These are phyloP conservation scores for Phytophthora aleatoria DNA, from an alignment of 352 stramenopile species.

Conservation along the genomic window DNA sequence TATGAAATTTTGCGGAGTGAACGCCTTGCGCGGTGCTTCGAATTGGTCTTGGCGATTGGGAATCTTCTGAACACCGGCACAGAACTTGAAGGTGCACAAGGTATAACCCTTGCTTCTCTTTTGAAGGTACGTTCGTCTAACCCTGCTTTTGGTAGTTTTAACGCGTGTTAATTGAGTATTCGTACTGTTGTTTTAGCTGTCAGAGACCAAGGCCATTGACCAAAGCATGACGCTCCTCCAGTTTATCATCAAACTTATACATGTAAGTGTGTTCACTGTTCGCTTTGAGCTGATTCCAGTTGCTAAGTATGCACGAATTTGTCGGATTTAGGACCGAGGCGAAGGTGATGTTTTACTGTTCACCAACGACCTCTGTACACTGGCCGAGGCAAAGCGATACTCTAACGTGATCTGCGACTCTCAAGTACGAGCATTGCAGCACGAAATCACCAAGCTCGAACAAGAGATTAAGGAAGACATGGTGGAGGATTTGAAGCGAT, in stretches of 20 bases:
- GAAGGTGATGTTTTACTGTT: slow-evolving; percentile 74
- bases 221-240: slow-evolving; percentile 74
- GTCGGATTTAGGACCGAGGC: slow-evolving; percentile 56
- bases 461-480: slow-evolving; percentile 81
- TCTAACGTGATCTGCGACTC: slow-evolving; percentile 74
- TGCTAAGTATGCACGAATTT: slow-evolving; percentile 2
- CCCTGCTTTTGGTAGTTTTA: not conserved
- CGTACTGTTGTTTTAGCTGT: slow-evolving; percentile 42
- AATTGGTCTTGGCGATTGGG: slow-evolving; percentile 74
- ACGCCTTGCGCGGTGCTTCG: slow-evolving; percentile 72
- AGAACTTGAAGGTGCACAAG: slow-evolving; percentile 66
- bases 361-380: slow-evolving; percentile 57
- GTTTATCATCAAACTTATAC: slow-evolving; percentile 81
- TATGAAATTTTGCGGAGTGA: slow-evolving; percentile 73
- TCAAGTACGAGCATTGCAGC: slow-evolving; percentile 53
- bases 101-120: slow-evolving; percentile 73
- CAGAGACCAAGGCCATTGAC: slow-evolving; percentile 84
- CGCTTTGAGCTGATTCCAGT: not conserved
- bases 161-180: not conserved
- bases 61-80: slow-evolving; percentile 80
- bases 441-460: slow-evolving; percentile 58
- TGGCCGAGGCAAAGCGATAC: slow-evolving; percentile 65
- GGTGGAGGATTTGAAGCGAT: slow-evolving; percentile 52
- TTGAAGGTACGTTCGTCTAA: slow-evolving; percentile 54
- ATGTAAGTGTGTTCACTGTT: slow-evolving; percentile 43